Percentiles rank a stretch among this genome's conserved stretches.
Conservation (phyloP, 306 rosid species). For the Begonia peltatifolia region DNA sequence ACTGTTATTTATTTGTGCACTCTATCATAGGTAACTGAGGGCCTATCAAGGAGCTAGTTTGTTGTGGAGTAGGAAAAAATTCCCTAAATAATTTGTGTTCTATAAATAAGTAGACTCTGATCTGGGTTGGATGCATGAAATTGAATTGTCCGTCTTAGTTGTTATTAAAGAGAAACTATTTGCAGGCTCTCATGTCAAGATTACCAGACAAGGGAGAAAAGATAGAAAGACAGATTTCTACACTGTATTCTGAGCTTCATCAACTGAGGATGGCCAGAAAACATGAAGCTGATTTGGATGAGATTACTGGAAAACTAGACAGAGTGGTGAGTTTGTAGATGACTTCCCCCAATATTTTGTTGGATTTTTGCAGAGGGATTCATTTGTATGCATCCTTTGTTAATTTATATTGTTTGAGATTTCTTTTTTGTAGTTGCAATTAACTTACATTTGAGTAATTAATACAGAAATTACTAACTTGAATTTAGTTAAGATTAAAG, state of each 20-base stretch:
- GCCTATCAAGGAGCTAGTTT: too few species aligned
- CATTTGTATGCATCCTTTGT: too few species aligned
- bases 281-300: conserved; percentile 36
- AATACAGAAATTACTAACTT: too few species aligned
- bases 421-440: too few species aligned
- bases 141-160: not conserved
- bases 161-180: not conserved
- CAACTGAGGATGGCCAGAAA: conserved; percentile 17
- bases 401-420: too few species aligned
- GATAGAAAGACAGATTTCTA: conserved; percentile 31
- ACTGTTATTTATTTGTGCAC: too few species aligned
- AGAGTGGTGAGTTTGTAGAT: conserved; percentile 42
- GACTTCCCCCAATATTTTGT: not conserved
- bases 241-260: conserved; percentile 35
- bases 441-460: too few species aligned
- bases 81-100: too few species aligned
- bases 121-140: not conserved
- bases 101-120: not conserved
- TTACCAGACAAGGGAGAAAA: conserved; percentile 76
- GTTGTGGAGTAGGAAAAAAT: too few species aligned
- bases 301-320: conserved; percentile 30
- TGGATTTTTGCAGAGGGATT: not conserved
- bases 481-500: too few species aligned
- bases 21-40: too few species aligned
- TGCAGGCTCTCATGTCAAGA: conserved; percentile 49